These are phyloP conservation scores for Theobroma grandiflorum DNA, from an alignment of 441 rosid species.

Conservation along the genomic window DNA sequence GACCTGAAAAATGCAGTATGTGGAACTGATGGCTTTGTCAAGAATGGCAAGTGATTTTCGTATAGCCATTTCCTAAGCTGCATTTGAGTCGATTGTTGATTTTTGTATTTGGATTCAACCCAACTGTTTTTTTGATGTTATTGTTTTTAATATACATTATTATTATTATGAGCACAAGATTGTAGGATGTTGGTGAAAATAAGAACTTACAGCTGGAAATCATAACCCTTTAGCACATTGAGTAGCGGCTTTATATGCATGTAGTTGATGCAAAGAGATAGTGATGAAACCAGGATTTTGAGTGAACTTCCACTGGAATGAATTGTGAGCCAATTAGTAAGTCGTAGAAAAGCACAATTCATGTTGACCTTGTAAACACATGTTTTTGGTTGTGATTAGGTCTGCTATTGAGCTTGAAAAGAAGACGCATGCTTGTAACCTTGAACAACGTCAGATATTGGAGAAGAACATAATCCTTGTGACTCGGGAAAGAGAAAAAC, in stretches of 20 bases:
- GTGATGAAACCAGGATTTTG: background rate
- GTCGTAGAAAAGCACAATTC: background rate
- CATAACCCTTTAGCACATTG: background rate
- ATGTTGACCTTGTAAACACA: background rate
- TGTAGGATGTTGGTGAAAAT: background rate
- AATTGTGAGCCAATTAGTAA: background rate
- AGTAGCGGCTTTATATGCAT: background rate
- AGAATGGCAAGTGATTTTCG: background rate
- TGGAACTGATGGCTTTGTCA: background rate
- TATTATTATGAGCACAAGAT: background rate
- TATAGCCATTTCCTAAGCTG: background rate
- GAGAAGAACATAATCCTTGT: slow-evolving; percentile 62
- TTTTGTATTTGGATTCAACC: background rate
- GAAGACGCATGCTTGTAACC: slow-evolving; percentile 67
- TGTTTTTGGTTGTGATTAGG: slow-evolving; percentile 42
- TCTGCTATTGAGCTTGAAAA: slow-evolving; percentile 82
- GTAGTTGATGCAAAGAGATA: background rate
- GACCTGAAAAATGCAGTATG: background rate
- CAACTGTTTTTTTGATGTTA: background rate
- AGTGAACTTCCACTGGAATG: background rate
- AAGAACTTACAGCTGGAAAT: slow-evolving; percentile 4
- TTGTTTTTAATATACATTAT: background rate
- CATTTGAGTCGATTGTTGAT: background rate
- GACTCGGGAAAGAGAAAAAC: slow-evolving; percentile 59
- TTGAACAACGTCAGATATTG: slow-evolving; percentile 67